phyloP scores from a whole-genome alignment of 108 stramenopile species.

The Schizochytrium sp. region DNA sequence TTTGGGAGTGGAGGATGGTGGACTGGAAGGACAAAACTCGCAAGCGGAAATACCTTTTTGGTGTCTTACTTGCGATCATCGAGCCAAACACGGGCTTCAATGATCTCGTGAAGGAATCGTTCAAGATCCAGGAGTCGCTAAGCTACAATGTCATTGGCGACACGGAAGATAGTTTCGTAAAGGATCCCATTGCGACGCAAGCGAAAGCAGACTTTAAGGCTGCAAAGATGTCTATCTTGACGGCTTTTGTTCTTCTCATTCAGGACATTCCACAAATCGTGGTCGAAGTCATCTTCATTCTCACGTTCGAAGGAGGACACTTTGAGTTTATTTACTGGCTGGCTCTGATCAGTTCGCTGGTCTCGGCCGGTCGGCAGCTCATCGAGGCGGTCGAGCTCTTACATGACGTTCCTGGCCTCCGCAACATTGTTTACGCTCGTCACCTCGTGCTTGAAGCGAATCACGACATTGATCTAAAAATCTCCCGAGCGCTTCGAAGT shows the following conservation, averaged over 20 bases:
- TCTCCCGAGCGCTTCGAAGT: no score
- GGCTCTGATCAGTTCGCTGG: not conserved
- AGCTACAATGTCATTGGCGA: not conserved
- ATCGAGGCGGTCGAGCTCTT: not conserved
- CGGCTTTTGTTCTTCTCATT: not conserved
- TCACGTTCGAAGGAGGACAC: not conserved
- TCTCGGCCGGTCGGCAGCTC: not conserved
- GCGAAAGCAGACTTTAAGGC: not conserved
- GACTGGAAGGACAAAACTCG: not conserved
- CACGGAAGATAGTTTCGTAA: not conserved
- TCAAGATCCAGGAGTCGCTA: not conserved
- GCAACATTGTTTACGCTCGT: not conserved
- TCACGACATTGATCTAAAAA: not conserved
- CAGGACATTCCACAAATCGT: not conserved
- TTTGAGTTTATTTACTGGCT: not conserved
- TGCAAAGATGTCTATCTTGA: not conserved
- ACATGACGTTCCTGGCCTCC: not conserved
- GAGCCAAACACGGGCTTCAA: not conserved
- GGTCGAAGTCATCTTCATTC: not conserved
- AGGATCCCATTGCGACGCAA: not conserved
- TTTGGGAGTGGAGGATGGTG: not conserved
- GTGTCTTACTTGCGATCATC: not conserved
- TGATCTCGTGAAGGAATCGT: not conserved
- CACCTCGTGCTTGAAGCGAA: not conserved
- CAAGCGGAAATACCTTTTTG: not conserved